phyloP scores from a whole-genome alignment of 1,139 yeast species.

The Geotrichum macrosporum region DNA sequence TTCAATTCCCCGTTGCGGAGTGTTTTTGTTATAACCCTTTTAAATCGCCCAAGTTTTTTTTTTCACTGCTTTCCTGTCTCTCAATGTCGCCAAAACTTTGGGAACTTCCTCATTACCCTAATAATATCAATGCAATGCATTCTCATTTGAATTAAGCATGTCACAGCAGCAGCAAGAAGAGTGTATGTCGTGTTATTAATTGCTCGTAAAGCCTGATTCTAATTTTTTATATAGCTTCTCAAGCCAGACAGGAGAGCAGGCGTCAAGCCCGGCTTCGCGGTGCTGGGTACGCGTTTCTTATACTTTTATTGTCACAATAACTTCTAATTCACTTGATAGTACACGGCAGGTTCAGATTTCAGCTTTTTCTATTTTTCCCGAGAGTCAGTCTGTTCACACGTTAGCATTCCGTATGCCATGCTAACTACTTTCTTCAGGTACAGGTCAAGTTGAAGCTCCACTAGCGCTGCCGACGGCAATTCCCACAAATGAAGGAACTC shows the following conservation, averaged over 20 bases:
- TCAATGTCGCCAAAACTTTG: too few species aligned
- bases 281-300: slow-evolving; percentile 26
- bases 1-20: too few species aligned
- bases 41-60: too few species aligned
- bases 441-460: neutral
- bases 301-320: neutral
- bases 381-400: neutral
- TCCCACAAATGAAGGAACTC: neutral
- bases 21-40: too few species aligned
- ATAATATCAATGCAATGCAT: too few species aligned
- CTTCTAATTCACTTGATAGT: slow-evolving; percentile 12
- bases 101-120: too few species aligned
- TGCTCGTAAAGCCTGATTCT: neutral
- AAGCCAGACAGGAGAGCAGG: slow-evolving; percentile 14
- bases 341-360: slow-evolving; percentile 21
- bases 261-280: slow-evolving; percentile 30
- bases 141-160: neutral
- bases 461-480: neutral
- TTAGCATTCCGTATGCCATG: too few species aligned
- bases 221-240: neutral
- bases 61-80: too few species aligned
- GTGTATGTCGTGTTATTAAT: neutral
- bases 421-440: too few species aligned
- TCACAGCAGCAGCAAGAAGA: slow-evolving; percentile 3
- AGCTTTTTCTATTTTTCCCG: slow-evolving; percentile 17